These are phyloP conservation scores for Linum usitatissimum DNA, from an alignment of 345 rosid species.

Conservation along the genomic window DNA sequence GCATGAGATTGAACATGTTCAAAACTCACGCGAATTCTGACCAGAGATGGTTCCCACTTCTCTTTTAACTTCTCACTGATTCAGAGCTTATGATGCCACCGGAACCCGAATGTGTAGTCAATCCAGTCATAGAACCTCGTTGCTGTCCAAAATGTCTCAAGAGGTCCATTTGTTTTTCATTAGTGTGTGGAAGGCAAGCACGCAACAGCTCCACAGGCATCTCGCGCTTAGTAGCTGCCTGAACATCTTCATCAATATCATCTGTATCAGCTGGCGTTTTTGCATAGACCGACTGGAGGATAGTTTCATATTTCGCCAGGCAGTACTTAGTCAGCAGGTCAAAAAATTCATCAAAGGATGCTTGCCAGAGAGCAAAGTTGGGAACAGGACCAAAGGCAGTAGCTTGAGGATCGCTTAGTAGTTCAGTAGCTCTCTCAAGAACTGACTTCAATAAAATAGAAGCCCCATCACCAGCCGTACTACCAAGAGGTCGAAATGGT, in stretches of 20 bases:
- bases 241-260: conserved; percentile 36
- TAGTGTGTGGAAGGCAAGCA: conserved; percentile 88
- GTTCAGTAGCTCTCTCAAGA: conserved; percentile 79
- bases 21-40: neutral
- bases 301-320: conserved; percentile 71
- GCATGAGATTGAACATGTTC: neutral
- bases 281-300: conserved; percentile 42
- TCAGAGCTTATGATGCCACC: conserved; percentile 1
- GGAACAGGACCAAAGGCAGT: conserved; percentile 37
- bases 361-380: conserved; percentile 77
- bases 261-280: conserved; percentile 38
- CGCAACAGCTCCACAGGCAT: conserved; percentile 96
- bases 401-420: conserved; percentile 31
- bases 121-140: conserved; percentile 27
- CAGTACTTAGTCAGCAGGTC: conserved; percentile 83
- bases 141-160: conserved; percentile 64
- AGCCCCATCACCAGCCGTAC: conserved; percentile 85
- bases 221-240: conserved; percentile 58
- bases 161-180: conserved; percentile 59
- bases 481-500: conserved; percentile 87
- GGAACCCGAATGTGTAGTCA: neutral
- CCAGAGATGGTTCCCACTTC: neutral
- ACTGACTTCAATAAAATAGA: conserved; percentile 59
- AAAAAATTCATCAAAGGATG: conserved; percentile 87
- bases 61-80: conserved; percentile 1